Evolutionary conservation across 768 basidiomycete genomes (phyloP).

Genomic region (Pleurotus pulmonarius): DNA sequence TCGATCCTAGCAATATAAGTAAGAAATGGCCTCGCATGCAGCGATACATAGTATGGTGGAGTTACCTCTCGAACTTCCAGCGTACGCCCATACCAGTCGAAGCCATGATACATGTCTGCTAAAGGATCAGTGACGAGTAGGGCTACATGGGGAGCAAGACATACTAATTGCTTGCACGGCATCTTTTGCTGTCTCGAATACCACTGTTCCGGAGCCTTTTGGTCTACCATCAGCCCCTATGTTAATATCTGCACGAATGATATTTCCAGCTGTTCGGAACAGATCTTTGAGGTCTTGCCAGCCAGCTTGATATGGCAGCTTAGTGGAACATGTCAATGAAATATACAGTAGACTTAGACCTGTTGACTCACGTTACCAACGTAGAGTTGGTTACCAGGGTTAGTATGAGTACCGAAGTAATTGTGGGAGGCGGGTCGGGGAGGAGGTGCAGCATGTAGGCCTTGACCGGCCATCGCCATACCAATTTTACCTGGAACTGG

Average conservation of each 20-base stretch:
- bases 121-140: constrained; percentile 7
- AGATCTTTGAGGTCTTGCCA: constrained; percentile 99
- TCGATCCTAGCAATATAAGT: constrained; percentile 58
- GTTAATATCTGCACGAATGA: constrained; percentile 94
- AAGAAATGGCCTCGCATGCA: neutral
- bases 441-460: constrained; percentile 72
- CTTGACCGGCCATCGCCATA: constrained; percentile 93
- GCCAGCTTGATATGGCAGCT: constrained; percentile 96
- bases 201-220: constrained; percentile 96
- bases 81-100: constrained; percentile 94
- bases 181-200: constrained; percentile 89
- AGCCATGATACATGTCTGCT: constrained; percentile 93
- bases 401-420: constrained; percentile 52
- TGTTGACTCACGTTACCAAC: constrained; percentile 74
- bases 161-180: constrained; percentile 88
- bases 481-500: constrained; percentile 96
- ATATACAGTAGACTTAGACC: neutral
- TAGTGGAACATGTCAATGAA: neutral
- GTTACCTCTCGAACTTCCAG: constrained; percentile 93
- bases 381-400: constrained; percentile 90
- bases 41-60: neutral
- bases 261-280: constrained; percentile 93
- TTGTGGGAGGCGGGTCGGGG: constrained; percentile 83
- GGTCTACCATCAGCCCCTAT: constrained; percentile 90
- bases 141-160: constrained; percentile 24